Evolutionary conservation across 2,329 filamentous ascomycete species (phyloP), one percentile per base, ranked within the genome.

Genomic region (Xylariales sp.): DNA sequence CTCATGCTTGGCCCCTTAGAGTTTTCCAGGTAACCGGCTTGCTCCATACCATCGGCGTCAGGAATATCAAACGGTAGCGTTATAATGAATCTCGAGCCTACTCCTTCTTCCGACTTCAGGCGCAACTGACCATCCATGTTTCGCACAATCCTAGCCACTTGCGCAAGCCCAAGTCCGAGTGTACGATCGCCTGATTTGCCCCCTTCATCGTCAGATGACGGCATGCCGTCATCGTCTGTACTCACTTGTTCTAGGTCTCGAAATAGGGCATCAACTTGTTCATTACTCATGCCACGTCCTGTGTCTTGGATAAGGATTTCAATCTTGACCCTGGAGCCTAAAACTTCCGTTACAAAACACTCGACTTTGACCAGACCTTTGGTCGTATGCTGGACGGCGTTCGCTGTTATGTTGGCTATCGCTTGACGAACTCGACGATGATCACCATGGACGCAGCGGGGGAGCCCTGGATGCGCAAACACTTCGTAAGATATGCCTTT

Each of bases 101-200:
- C 85, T 2, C 85, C 85, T 54, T 85, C 76, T 51, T 93, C 87
- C 0, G 88, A 95, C 52, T 89, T 91, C 2, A 95, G 65, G 2
- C 88, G 79, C 20, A 95, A 61, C 52, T 95, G 89, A 0, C 89
- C 90, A 41, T 91, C 83, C 86, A 95, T 93, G 53, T 89, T 95
- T n/a, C 82, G 78, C 21, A 95, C 73, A 24, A 88, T 87, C 25
- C 89, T 78, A 13, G 87, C 85, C n/a, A 95, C 89, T 11, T 94
- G 72, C 1, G 89, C 89, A n/a, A 95, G 70, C 0, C 89, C 90
- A 8, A 95, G 72, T 0, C 90, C 90, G 1, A 95, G 62, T 0
- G 80, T 81, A 33, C 65, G 61, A 14, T 57, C 44, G 15, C 65
- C 48, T 12, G 56, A 40, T 37, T 59, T 53, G 3, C 58, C 53